phyloP scores from a whole-genome alignment of 1,139 yeast species.

The Meyerozyma sp. region DNA sequence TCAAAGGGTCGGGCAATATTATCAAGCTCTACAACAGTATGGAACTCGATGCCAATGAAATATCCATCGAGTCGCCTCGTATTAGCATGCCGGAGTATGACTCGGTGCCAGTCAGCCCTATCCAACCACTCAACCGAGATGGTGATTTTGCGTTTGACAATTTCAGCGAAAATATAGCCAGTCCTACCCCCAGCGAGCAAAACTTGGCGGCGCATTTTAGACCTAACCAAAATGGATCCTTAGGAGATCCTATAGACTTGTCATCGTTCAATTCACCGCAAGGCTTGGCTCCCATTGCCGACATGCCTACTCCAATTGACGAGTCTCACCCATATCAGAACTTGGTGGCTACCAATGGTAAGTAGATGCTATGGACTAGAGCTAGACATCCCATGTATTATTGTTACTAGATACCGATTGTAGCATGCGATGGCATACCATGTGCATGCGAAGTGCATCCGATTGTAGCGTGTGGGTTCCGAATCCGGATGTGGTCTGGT shows the following conservation, averaged over 20 bases:
- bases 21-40: conserved; percentile 24
- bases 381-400: not conserved
- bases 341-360: conserved; percentile 5
- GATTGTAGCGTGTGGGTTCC: not conserved
- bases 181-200: conserved; percentile 4
- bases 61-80: conserved; percentile 16
- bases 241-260: conserved; percentile 9
- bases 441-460: no score
- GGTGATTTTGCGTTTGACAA: conserved; percentile 9
- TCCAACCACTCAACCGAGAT: conserved; percentile 2
- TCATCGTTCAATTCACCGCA: conserved; percentile 2
- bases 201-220: not conserved
- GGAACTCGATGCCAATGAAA: conserved; percentile 16
- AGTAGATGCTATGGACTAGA: not conserved
- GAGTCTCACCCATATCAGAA: conserved; percentile 14
- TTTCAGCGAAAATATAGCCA: conserved; percentile 10
- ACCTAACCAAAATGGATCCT: not conserved
- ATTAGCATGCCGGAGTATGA: conserved; percentile 8
- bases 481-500: not conserved
- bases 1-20: conserved; percentile 32
- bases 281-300: conserved; percentile 17
- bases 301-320: conserved; percentile 20
- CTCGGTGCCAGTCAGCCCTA: conserved; percentile 1
- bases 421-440: not conserved
- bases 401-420: not conserved